Evolutionary conservation across 2,329 filamentous ascomycete genomes (phyloP).

Genomic region (Arthroderma sp.): DNA sequence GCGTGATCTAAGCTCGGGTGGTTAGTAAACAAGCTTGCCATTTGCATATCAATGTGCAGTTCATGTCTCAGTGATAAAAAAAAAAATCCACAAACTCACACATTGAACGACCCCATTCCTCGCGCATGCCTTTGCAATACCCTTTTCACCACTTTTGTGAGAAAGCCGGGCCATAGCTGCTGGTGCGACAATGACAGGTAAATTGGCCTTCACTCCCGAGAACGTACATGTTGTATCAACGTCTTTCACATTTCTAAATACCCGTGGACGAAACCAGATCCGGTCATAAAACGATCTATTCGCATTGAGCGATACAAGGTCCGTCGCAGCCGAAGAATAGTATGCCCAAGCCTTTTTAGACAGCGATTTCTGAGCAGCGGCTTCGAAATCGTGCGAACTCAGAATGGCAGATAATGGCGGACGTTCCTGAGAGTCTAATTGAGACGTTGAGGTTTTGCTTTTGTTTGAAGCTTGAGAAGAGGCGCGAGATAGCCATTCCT

Average conservation of each 20-base stretch:
- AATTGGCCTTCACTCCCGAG: constrained; percentile 10
- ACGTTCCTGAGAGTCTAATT: too few relatives aligned
- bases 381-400: constrained; percentile 36
- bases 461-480: too few relatives aligned
- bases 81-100: too few relatives aligned
- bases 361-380: constrained; percentile 54
- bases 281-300: constrained; percentile 29
- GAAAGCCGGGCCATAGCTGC: constrained; percentile 22
- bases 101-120: constrained; percentile 9
- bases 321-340: constrained; percentile 35
- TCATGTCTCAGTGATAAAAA: too few relatives aligned
- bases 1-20: too few relatives aligned
- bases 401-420: constrained; percentile 34
- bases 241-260: constrained; percentile 28
- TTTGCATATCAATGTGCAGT: too few relatives aligned
- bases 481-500: constrained; percentile 27
- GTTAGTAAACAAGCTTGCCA: too few relatives aligned
- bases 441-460: too few relatives aligned
- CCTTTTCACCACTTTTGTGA: constrained; percentile 25
- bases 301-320: constrained; percentile 27
- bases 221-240: constrained; percentile 28
- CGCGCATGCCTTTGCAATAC: constrained; percentile 16
- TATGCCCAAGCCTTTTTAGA: constrained; percentile 88
- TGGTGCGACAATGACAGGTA: constrained; percentile 13
- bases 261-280: constrained; percentile 36